Base-by-base conservation (phyloP, 352 stramenopile genomes). In the Phytopythium montanum region DNA sequence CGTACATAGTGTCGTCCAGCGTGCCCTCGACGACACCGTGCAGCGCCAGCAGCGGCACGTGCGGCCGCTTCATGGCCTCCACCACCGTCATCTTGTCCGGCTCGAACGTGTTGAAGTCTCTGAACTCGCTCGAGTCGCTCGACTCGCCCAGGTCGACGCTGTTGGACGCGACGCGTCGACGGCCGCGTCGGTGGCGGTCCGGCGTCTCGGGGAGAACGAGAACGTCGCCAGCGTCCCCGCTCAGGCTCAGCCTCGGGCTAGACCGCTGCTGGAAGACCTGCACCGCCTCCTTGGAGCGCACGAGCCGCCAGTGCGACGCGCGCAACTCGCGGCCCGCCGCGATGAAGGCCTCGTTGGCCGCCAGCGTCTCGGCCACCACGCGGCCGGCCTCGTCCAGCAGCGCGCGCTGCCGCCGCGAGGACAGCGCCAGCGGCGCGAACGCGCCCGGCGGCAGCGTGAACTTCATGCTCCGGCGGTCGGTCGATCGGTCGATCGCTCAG, bases 1-100 rank as follows among this genome's bases (percentile, higher is more conserved):
- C 78, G 45, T 75, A 87, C 36, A 81, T 65, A 0, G 58, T 67
- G 64, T 90, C 78, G 14, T 90, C 70, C 23, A 90, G 41, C 0
- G 65, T 75, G 8, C 81, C 76, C 18, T 83, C 74, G 9, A 88
- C 33, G 5, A 60, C 70, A 16, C 76, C 81, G 6, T 75, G 57
- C 0, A 79, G 63, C 18, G 73, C 53, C 46, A 87, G 69, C 12
- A 84, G 61, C 25, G 76, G 69, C n/a, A 79, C 61, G 36, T 45
- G 36, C 8, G 66, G 60, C 26, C 56, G 53, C 33, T 64, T 64
- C 62, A 70, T 70, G 39, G 57, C 65, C 50, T 75, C 68, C 41
- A 67, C 54, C 19, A 71, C 64, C 14, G 46, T 65, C 34, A 49
- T 49, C 8, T 12, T 18, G 38, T 34, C 25, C 16, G 36, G 33